These are phyloP conservation scores for Artemisia tridentata DNA, from an alignment of 129 eudicot genomes.

Conservation along the genomic window DNA sequence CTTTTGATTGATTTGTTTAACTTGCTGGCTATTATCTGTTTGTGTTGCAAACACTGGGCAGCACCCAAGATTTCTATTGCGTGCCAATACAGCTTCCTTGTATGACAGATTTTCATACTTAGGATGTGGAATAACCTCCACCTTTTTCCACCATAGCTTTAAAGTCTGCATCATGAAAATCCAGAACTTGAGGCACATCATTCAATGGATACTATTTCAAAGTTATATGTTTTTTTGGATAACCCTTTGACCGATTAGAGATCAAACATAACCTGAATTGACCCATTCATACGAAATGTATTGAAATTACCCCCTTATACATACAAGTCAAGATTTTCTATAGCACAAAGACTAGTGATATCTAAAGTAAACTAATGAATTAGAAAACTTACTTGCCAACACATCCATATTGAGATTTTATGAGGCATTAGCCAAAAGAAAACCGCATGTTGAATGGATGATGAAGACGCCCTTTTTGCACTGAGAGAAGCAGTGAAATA, in stretches of 20 bases:
- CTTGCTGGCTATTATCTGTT: constrained; percentile 5
- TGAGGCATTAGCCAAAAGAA: constrained; percentile 96
- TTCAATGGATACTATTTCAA: no score
- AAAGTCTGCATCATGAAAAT: constrained; percentile 49
- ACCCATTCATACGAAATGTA: no score
- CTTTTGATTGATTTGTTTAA: constrained; percentile 13
- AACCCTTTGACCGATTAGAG: no score
- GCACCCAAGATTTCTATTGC: constrained; percentile 41
- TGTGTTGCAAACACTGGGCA: constrained; percentile 25
- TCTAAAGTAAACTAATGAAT: neutral
- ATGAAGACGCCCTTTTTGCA: constrained; percentile 54
- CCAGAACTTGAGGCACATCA: neutral
- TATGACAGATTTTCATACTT: constrained; percentile 55
- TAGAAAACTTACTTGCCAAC: constrained; percentile 70
- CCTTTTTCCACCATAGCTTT: constrained; percentile 84
- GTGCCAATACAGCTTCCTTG: constrained; percentile 54
- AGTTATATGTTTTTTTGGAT: no score
- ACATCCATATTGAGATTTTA: constrained; percentile 83
- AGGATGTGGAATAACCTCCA: constrained; percentile 64
- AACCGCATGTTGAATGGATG: constrained; percentile 44
- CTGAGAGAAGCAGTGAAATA: constrained; percentile 82
- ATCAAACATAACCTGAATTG: no score
- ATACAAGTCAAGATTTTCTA: constrained; percentile 10
- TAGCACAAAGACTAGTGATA: neutral
- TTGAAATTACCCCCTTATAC: neutral